These are phyloP conservation scores for Tetraselmis striata DNA, from an alignment of 139 green algal species.

Conservation along the genomic window DNA sequence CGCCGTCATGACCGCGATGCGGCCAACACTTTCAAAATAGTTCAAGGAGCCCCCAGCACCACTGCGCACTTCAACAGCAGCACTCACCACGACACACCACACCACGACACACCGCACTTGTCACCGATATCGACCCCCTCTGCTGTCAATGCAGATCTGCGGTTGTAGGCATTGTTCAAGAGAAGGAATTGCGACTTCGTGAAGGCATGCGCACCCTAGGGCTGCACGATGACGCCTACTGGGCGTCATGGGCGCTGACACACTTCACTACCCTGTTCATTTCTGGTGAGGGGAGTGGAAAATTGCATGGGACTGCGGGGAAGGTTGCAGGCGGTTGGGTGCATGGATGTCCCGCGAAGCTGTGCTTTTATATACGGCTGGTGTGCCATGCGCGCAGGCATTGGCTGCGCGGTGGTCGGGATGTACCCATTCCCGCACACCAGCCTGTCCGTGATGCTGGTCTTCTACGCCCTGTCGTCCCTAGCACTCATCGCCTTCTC, in stretches of 20 bases:
- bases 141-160: constrained; percentile 7
- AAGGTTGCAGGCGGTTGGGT: too few species aligned
- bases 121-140: too few species aligned
- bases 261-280: constrained; percentile 49
- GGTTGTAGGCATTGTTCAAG: constrained; percentile 56
- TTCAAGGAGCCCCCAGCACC: too few species aligned
- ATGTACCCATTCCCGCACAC: constrained; percentile 44
- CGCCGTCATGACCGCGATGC: too few species aligned
- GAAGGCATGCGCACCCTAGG: constrained; percentile 73
- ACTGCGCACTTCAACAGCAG: too few species aligned
- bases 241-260: constrained; percentile 57
- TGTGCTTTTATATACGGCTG: neutral
- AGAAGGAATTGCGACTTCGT: constrained; percentile 74
- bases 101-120: too few species aligned
- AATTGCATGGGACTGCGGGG: too few species aligned
- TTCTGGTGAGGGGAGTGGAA: too few species aligned
- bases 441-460: constrained; percentile 38
- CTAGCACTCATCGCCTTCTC: constrained; percentile 54
- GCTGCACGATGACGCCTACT: constrained; percentile 60
- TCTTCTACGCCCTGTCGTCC: constrained; percentile 57
- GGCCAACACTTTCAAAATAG: too few species aligned
- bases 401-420: constrained; percentile 48
- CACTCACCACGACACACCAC: too few species aligned
- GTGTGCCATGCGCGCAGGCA: constrained; percentile 10
- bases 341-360: too few species aligned